Conservation (phyloP, 345 rosid species). For the Arabis hirsuta region DNA sequence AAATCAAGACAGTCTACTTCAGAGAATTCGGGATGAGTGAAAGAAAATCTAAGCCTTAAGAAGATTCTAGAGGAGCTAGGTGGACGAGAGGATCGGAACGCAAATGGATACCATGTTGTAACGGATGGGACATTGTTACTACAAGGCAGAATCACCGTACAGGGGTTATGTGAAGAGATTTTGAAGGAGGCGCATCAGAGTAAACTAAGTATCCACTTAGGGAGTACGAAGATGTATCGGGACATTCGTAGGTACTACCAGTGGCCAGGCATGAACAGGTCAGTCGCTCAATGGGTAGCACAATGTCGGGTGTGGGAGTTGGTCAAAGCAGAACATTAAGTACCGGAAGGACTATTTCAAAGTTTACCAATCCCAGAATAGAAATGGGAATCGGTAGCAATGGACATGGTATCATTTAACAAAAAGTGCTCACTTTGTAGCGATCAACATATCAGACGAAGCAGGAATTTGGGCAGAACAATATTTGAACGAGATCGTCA, state of each 20-base stretch:
- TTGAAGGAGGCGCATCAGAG: background rate
- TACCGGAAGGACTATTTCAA: background rate
- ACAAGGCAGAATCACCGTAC: background rate
- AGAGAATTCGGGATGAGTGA: background rate
- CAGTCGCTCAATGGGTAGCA: background rate
- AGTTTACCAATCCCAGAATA: too few relatives aligned
- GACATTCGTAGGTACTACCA: background rate
- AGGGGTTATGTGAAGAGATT: background rate
- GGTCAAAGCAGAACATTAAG: background rate
- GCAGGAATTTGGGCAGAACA: too few relatives aligned
- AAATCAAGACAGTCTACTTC: background rate
- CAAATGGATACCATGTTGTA: background rate
- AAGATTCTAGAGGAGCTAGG: background rate
- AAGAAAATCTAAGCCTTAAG: rapidly evolving
- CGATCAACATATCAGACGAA: too few relatives aligned
- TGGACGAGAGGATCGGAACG: too few relatives aligned
- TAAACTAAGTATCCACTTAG: background rate
- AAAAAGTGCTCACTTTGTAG: too few relatives aligned
- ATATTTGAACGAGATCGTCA: too few relatives aligned
- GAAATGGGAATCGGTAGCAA: too few relatives aligned
- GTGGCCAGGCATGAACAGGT: background rate
- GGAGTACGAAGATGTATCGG: background rate
- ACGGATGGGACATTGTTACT: background rate
- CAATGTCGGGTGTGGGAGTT: background rate
- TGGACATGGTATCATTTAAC: too few relatives aligned